These are phyloP conservation scores for Candida taoyuanica DNA, from an alignment of 805 yeast species.

Conservation along the genomic window DNA sequence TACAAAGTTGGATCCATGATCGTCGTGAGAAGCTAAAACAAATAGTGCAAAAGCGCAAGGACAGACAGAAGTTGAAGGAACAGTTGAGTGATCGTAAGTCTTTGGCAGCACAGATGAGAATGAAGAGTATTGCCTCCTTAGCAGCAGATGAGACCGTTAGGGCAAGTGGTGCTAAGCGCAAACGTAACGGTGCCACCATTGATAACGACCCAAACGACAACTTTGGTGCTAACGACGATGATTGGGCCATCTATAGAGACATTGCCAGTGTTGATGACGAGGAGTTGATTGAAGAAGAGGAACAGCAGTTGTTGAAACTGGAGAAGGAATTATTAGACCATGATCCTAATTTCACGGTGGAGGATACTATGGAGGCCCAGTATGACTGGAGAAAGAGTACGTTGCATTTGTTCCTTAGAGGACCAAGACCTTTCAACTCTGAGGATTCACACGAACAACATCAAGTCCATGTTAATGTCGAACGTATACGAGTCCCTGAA, in stretches of 20 bases:
- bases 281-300: slow-evolving; percentile 75
- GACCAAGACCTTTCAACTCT: slow-evolving; percentile 81
- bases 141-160: slow-evolving; percentile 65
- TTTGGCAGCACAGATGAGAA: slow-evolving; percentile 83
- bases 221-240: slow-evolving; percentile 93
- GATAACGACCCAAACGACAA: slow-evolving; percentile 92
- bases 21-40: slow-evolving; percentile 58
- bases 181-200: slow-evolving; percentile 58
- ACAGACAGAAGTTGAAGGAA: slow-evolving; percentile 62
- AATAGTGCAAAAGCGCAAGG: slow-evolving; percentile 60
- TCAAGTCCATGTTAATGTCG: slow-evolving; percentile 87
- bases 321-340: slow-evolving; percentile 74
- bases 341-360: slow-evolving; percentile 83
- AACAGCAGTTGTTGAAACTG: slow-evolving; percentile 49
- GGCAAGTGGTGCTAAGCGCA: slow-evolving; percentile 31
- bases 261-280: slow-evolving; percentile 72
- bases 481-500: slow-evolving; percentile 89
- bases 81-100: slow-evolving; percentile 88
- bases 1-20: slow-evolving; percentile 73
- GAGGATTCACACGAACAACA: slow-evolving; percentile 83
- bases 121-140: slow-evolving; percentile 84
- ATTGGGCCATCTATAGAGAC: slow-evolving; percentile 89
- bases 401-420: slow-evolving; percentile 81
- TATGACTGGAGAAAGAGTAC: slow-evolving; percentile 81
- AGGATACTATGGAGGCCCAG: slow-evolving; percentile 76